These are phyloP conservation scores for Fusarium sp. DNA, from an alignment of 2,329 filamentous ascomycete genomes.

Conservation along the genomic window DNA sequence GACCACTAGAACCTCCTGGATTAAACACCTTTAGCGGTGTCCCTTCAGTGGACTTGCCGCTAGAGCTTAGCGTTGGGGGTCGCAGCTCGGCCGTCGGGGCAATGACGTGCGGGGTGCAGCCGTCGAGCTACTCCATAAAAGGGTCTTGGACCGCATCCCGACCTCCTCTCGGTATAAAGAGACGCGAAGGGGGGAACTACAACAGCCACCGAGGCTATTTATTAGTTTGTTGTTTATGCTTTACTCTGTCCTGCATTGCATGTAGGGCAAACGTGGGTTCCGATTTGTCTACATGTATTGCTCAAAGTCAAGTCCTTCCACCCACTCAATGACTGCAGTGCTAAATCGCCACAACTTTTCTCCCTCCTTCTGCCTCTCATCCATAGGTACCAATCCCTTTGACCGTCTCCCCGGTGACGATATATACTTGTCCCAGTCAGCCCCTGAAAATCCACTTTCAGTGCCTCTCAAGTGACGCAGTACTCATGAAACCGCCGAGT, in stretches of 20 bases:
- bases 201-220: background rate
- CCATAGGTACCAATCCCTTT: constrained; percentile 12
- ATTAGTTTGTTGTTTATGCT: background rate
- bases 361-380: background rate
- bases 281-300: constrained; percentile 28
- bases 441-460: background rate
- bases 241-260: background rate
- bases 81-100: constrained; percentile 41
- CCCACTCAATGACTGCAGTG: background rate
- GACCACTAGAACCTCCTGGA: constrained; percentile 39
- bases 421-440: background rate
- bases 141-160: background rate
- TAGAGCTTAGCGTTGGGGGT: constrained; percentile 26
- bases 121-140: constrained; percentile 8
- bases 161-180: constrained; percentile 35
- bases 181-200: constrained; percentile 12
- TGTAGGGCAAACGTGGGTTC: constrained; percentile 18
- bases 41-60: constrained; percentile 2
- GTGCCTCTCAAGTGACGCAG: background rate
- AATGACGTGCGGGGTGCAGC: constrained; percentile 40
- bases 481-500: background rate
- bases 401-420: background rate
- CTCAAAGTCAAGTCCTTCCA: constrained; percentile 8
- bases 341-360: constrained; percentile 10
- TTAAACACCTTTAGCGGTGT: constrained; percentile 29